Percentiles rank a stretch among this genome's conserved stretches.
Evolutionary conservation across 2,329 filamentous ascomycete genomes (phyloP).

Genomic region (Fusarium sp.): DNA sequence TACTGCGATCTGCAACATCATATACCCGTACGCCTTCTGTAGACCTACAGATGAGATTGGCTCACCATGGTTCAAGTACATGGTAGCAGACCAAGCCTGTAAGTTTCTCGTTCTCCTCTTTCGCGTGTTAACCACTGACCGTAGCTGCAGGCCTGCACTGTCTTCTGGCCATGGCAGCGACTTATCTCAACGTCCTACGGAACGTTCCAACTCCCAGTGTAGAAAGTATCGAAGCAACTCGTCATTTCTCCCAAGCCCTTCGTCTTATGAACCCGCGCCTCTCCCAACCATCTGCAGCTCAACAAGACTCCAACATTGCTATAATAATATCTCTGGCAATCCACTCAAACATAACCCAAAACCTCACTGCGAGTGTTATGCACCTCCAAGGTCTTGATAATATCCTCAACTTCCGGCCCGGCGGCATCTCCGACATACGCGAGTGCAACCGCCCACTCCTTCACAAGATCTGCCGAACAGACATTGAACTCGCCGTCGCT

Average conservation of each 20-base stretch:
- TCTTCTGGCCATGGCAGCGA: constrained; percentile 34
- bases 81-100: constrained; percentile 34
- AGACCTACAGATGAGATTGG: constrained; percentile 10
- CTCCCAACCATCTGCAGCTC: not conserved
- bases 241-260: constrained; percentile 33
- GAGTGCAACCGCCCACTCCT: constrained; percentile 12
- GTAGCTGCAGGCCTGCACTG: constrained; percentile 25
- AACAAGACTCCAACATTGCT: constrained; percentile 27
- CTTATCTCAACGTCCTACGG: constrained; percentile 27
- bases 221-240: constrained; percentile 35
- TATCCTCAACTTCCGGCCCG: not conserved
- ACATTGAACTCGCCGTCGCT: constrained; percentile 11
- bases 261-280: constrained; percentile 26
- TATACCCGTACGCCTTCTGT: constrained; percentile 34
- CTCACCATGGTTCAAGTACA: constrained; percentile 30
- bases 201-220: constrained; percentile 10
- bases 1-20: constrained; percentile 13
- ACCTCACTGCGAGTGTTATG: constrained; percentile 5
- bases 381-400: constrained; percentile 27
- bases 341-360: constrained; percentile 25
- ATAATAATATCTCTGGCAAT: constrained; percentile 31
- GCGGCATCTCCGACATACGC: constrained; percentile 1
- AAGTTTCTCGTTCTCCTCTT: not conserved
- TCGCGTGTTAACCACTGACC: not conserved
- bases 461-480: constrained; percentile 34